These are phyloP conservation scores for Corynespora cassiicola DNA, from an alignment of 2,329 filamentous ascomycete species.

Conservation along the genomic window DNA sequence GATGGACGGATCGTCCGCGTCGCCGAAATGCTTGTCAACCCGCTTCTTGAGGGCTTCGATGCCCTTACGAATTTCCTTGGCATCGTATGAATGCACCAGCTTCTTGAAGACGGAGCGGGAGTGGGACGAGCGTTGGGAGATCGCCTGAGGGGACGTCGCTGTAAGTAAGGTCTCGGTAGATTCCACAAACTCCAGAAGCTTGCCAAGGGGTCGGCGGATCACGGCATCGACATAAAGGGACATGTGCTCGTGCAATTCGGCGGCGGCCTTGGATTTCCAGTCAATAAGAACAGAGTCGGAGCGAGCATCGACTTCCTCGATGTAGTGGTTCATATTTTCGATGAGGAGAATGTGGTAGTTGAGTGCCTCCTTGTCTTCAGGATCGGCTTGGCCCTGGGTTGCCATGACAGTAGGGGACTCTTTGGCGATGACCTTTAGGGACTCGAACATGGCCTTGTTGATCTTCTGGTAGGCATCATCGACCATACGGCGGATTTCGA, in stretches of 20 bases:
- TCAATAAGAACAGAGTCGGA: constrained; percentile 78
- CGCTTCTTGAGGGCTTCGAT: constrained; percentile 87
- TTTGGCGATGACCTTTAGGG: constrained; percentile 90
- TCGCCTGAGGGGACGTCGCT: constrained; percentile 57
- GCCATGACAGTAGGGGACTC: constrained; percentile 64
- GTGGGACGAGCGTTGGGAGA: constrained; percentile 83
- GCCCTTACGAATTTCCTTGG: constrained; percentile 86
- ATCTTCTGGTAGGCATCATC: constrained; percentile 89
- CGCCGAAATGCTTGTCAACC: constrained; percentile 96
- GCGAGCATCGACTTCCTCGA: constrained; percentile 84
- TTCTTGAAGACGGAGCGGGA: constrained; percentile 86
- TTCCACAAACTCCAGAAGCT: constrained; percentile 89
- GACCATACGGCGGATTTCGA: constrained; percentile 76
- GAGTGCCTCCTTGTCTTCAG: constrained; percentile 93
- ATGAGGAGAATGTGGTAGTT: constrained; percentile 98
- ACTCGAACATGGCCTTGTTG: constrained; percentile 96
- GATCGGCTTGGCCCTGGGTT: constrained; percentile 61
- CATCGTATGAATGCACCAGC: constrained; percentile 78
- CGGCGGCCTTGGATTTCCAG: constrained; percentile 79
- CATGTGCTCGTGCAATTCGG: constrained; percentile 87
- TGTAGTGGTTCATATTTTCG: constrained; percentile 98
- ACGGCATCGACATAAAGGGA: constrained; percentile 85
- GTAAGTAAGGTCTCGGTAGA: constrained; percentile 78
- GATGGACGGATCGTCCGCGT: constrained; percentile 76
- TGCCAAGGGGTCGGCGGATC: constrained; percentile 86